Evolutionary conservation across 495 filamentous ascomycete species (phyloP).

Genomic region (Daldinia decipiens): DNA sequence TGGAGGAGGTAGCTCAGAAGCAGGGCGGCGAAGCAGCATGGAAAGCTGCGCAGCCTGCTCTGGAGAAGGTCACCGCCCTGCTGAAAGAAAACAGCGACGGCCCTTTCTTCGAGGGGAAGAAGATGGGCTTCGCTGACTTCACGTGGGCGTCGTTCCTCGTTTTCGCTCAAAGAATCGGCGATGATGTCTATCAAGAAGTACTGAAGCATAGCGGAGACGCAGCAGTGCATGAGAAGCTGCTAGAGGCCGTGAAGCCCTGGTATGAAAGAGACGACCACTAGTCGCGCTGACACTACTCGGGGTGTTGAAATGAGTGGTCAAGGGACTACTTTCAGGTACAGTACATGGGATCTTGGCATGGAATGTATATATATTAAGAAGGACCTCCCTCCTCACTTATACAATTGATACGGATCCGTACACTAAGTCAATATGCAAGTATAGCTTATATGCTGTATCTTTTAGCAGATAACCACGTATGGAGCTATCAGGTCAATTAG

Average conservation of each 20-base stretch:
- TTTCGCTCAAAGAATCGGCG: conserved; percentile 48
- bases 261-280: conserved; percentile 45
- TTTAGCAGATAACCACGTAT: too few species aligned
- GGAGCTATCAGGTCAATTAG: neutral
- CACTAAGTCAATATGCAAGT: too few species aligned
- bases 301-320: too few species aligned
- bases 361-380: too few species aligned
- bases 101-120: conserved; percentile 57
- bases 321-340: too few species aligned
- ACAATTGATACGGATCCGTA: too few species aligned
- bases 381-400: too few species aligned
- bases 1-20: conserved; percentile 54
- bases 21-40: conserved; percentile 53
- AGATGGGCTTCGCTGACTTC: conserved; percentile 56
- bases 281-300: neutral
- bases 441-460: too few species aligned
- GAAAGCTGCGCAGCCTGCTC: conserved; percentile 46
- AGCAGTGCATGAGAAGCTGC: conserved; percentile 48
- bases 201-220: conserved; percentile 50
- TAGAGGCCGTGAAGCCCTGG: conserved; percentile 56
- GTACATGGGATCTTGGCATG: too few species aligned
- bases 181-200: conserved; percentile 47
- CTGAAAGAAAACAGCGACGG: conserved; percentile 62
- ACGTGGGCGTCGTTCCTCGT: conserved; percentile 53
- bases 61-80: conserved; percentile 57